Percentiles rank a stretch among this genome's conserved stretches.
These are phyloP conservation scores for Spergularia marina DNA, from an alignment of 148 eudicot genomes.

Conservation along the genomic window DNA sequence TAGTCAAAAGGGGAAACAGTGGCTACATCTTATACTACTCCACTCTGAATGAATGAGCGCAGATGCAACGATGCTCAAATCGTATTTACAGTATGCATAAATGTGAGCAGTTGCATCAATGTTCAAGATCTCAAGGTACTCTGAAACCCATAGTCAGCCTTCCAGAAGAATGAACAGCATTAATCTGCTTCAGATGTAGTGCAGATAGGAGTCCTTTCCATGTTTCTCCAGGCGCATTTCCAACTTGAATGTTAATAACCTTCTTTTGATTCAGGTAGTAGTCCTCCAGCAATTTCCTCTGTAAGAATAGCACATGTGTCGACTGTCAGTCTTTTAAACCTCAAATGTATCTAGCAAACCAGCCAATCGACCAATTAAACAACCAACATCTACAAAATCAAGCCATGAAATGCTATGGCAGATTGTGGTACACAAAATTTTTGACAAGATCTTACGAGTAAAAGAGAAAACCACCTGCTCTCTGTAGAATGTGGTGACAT, in stretches of 20 bases:
- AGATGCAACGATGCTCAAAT: neutral
- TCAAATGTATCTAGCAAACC: no score
- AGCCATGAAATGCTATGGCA: no score
- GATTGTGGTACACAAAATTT: no score
- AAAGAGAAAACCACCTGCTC: constrained; percentile 23
- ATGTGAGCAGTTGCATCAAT: neutral
- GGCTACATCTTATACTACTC: neutral
- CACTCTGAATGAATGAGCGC: neutral
- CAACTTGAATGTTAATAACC: constrained; percentile 40
- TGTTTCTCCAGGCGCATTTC: constrained; percentile 32
- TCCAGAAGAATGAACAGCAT: constrained; percentile 29
- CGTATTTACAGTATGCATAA: constrained; percentile 12
- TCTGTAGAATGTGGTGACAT: constrained; percentile 26
- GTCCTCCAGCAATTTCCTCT: constrained; percentile 32
- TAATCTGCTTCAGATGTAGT: constrained; percentile 35
- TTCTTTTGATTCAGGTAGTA: constrained; percentile 39
- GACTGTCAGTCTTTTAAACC: neutral
- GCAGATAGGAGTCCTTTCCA: constrained; percentile 46
- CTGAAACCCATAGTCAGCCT: constrained; percentile 25
- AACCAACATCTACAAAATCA: no score
- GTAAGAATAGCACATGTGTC: neutral
- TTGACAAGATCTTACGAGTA: no score
- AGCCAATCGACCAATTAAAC: no score
- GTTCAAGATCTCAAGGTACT: constrained; percentile 21
- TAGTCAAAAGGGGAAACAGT: constrained; percentile 4